Base-by-base conservation (phyloP, 2,329 filamentous ascomycete species). In the Aspergillus chevalieri region DNA sequence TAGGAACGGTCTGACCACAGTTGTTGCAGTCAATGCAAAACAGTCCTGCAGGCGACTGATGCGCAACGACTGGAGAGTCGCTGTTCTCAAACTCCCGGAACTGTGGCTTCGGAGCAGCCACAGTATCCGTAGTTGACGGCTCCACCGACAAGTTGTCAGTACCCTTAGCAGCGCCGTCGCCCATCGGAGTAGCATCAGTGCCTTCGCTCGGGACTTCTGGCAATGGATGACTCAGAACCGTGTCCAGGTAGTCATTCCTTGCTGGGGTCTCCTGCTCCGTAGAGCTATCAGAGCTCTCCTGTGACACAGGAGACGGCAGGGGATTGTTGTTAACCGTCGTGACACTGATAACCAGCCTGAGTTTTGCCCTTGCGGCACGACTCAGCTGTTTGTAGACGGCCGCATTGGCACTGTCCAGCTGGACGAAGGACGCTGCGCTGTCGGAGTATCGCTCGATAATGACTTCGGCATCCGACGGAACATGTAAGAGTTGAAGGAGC, bases 311-410 rank as follows among this genome's bases (percentile, higher is more conserved):
- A 12, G 38, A 41, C 38, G 10, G 15, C 10, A 19, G 38, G 15
- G 55, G 44, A 43, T 48, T 47, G 41, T 56, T 51, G 19, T 68
- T 59, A 47, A 72, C 66, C 30, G 78, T 62, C 14, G 81, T 85
- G 34, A 87, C 85, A 58, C 84, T 88, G 52, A 98, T 81, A 71
- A 93, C 91, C 60, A 98, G 84, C 84, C 97, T 98, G 57, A 91
- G 84, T 79, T 98, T 98, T 34, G 93, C 93, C 77, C 96, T 98
- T 56, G 93, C 93, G 58, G 93, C 93, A 63, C 93, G 86, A 68
- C 93, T 92, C 39, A 98, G 85, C 68, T 96, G 93, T 78, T 96
- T 97, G 79, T 95, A 98, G 63, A 95, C 88, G 43, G 87, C 78
- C 7, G 81, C 73, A 65, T 95, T 94, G 66, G 78, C 77, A 54